These are phyloP conservation scores for Fagus sylvatica DNA, from an alignment of 306 rosid genomes.

Conservation along the genomic window DNA sequence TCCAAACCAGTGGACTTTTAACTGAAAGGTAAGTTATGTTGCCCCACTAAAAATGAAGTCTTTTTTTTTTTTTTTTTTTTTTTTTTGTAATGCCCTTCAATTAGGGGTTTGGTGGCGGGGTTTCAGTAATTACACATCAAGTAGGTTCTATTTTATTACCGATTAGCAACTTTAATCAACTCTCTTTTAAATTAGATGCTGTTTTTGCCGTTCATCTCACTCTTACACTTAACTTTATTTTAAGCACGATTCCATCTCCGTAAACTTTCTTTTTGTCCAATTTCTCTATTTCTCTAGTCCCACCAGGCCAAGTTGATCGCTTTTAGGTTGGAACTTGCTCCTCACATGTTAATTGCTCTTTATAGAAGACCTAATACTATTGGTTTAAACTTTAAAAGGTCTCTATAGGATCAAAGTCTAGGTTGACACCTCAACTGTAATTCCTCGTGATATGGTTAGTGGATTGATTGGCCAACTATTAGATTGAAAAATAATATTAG, in stretches of 20 bases:
- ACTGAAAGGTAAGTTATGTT: not conserved
- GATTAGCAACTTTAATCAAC: not conserved
- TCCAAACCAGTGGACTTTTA: not conserved
- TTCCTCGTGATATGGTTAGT: too few relatives aligned
- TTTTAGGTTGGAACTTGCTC: not conserved
- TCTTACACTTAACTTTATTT: constrained; percentile 15
- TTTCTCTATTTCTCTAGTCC: not conserved
- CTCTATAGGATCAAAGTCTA: not conserved
- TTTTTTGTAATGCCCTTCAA: not conserved
- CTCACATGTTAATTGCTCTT: constrained; percentile 2
- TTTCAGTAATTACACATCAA: not conserved
- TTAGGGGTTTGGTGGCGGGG: not conserved
- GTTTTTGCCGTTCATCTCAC: constrained; percentile 19
- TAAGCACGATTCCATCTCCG: constrained; percentile 25
- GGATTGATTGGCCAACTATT: too few relatives aligned
- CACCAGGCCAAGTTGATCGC: constrained; percentile 26
- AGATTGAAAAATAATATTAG: too few relatives aligned
- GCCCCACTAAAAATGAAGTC: not conserved
- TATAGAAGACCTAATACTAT: not conserved
- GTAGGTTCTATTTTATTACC: constrained; percentile 29
- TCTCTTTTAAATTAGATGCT: not conserved
- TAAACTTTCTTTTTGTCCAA: constrained; percentile 26
- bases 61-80: not conserved
- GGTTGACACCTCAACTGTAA: not conserved
- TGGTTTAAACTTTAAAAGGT: not conserved